phyloP scores from a whole-genome alignment of 2,329 filamentous ascomycete species.

The Paecilomyces formosus region DNA sequence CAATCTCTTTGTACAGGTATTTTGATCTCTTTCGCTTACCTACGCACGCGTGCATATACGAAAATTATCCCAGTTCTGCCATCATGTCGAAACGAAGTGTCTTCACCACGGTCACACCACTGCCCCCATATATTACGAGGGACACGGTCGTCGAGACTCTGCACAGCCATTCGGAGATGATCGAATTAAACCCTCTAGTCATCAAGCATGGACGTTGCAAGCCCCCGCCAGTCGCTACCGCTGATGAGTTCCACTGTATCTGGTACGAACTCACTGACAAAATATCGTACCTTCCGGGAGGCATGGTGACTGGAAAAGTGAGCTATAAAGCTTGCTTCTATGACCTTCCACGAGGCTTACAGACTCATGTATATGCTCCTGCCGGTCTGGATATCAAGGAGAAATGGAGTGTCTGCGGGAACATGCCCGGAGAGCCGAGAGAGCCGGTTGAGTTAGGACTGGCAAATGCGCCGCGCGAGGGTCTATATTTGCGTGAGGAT shows the following conservation, averaged over 20 bases:
- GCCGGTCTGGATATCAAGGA: slow-evolving; percentile 73
- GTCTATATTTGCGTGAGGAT: slow-evolving; percentile 73
- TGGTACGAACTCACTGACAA: slow-evolving; percentile 77
- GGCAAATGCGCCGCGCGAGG: slow-evolving; percentile 55
- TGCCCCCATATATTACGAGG: slow-evolving; percentile 60
- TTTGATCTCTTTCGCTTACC: neutral
- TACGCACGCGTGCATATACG: neutral
- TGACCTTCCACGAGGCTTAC: slow-evolving; percentile 62
- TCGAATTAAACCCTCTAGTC: slow-evolving; percentile 75
- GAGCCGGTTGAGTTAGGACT: slow-evolving; percentile 58
- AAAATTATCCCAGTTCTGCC: neutral
- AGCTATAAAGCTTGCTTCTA: slow-evolving; percentile 74
- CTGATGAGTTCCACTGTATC: slow-evolving; percentile 60
- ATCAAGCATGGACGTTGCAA: slow-evolving; percentile 62
- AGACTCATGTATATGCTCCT: slow-evolving; percentile 77
- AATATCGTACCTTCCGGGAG: slow-evolving; percentile 65
- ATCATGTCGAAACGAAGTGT: slow-evolving; percentile 61
- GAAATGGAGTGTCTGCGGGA: slow-evolving; percentile 70
- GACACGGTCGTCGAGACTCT: slow-evolving; percentile 63
- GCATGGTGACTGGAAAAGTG: slow-evolving; percentile 55
- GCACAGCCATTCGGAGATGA: slow-evolving; percentile 71
- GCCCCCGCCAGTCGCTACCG: slow-evolving; percentile 56
- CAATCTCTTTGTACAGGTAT: neutral
- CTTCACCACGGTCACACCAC: slow-evolving; percentile 70
- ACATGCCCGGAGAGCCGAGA: slow-evolving; percentile 60